Conservation (phyloP, 2,329 filamentous ascomycete species). For the Ophiostoma ulmi region DNA sequence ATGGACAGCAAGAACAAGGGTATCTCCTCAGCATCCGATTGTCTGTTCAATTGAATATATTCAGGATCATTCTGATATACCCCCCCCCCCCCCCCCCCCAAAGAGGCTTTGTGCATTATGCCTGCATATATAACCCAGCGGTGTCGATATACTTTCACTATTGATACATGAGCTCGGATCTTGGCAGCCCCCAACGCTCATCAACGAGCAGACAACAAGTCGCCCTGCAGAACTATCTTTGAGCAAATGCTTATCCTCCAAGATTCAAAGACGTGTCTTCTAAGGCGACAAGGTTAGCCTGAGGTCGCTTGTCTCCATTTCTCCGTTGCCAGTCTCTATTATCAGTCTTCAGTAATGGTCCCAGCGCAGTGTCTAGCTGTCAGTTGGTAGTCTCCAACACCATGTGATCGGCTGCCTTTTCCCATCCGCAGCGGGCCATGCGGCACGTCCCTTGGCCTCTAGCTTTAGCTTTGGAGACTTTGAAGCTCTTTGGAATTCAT, state of each 20-base stretch:
- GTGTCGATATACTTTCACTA: background rate
- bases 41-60: background rate
- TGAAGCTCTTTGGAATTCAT: background rate
- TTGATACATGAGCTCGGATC: background rate
- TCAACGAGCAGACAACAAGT: background rate
- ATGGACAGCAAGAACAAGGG: background rate
- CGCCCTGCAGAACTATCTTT: background rate
- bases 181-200: background rate
- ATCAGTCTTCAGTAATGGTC: background rate
- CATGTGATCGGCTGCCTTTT: conserved; percentile 5
- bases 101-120: background rate
- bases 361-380: background rate
- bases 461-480: background rate
- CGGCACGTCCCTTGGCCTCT: conserved; percentile 12
- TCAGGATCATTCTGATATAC: background rate
- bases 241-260: background rate
- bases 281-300: background rate
- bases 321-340: background rate
- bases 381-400: background rate
- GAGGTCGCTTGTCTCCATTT: background rate
- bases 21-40: background rate
- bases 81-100: conserved; percentile 6
- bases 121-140: background rate
- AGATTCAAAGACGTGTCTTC: background rate
- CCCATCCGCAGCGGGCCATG: conserved; percentile 4